A percentile compares a stretch with the other conserved stretches of the same genome.
Evolutionary conservation across 768 basidiomycete genomes (phyloP).

Genomic region (Lyophyllum semitale): DNA sequence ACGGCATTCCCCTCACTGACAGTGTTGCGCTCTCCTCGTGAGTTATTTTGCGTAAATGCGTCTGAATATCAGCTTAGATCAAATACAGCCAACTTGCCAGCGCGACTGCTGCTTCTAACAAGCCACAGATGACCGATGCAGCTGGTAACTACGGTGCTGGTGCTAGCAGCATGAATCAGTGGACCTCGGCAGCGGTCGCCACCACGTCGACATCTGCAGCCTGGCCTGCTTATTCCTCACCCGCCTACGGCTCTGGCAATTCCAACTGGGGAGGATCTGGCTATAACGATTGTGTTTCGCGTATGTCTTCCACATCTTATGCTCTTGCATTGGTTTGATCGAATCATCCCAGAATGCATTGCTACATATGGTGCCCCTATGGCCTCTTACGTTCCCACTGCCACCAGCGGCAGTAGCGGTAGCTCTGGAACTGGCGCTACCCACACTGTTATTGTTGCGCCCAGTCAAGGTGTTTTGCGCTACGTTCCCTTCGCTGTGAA

Average conservation of each 20-base stretch:
- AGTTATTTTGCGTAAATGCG: constrained; percentile 18
- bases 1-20: constrained; percentile 47
- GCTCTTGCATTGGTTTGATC: not conserved
- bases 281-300: constrained; percentile 71
- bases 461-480: constrained; percentile 73
- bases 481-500: constrained; percentile 77
- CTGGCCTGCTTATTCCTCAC: constrained; percentile 34
- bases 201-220: constrained; percentile 27
- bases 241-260: constrained; percentile 65
- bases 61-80: not conserved
- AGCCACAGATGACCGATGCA: not conserved
- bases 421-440: constrained; percentile 55
- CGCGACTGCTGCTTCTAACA: not conserved
- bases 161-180: constrained; percentile 16
- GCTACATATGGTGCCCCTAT: constrained; percentile 51
- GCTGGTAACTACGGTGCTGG: constrained; percentile 5
- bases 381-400: constrained; percentile 35
- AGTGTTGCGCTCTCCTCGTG: constrained; percentile 35
- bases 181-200: constrained; percentile 10
- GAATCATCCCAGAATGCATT: constrained; percentile 54
- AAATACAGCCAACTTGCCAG: constrained; percentile 8
- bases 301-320: constrained; percentile 40
- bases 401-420: constrained; percentile 31
- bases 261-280: constrained; percentile 55
- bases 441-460: constrained; percentile 79